Conservation (phyloP, 306 rosid species). For the Glycine soja region DNA sequence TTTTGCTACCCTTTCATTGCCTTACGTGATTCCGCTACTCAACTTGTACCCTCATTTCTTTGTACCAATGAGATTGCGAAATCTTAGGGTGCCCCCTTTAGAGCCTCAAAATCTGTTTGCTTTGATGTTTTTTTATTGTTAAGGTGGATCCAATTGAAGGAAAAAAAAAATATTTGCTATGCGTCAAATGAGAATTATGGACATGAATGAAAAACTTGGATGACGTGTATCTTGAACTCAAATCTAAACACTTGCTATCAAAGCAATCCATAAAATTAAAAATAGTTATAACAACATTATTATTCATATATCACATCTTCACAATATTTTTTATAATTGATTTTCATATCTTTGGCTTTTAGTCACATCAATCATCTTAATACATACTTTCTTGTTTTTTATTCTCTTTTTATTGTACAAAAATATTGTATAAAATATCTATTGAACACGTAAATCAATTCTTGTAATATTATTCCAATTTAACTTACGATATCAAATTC, state of each 20-base stretch:
- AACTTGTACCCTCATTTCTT: conserved; percentile 27
- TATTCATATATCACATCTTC: background rate
- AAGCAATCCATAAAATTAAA: background rate
- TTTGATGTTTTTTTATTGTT: too few relatives aligned
- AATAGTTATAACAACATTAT: background rate
- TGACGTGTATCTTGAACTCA: too few relatives aligned
- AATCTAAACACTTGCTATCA: too few relatives aligned
- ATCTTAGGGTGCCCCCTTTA: conserved; percentile 30
- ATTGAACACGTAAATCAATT: too few relatives aligned
- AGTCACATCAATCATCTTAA: background rate
- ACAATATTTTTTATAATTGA: background rate
- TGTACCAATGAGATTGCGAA: conserved; percentile 25
- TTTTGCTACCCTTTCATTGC: conserved; percentile 11
- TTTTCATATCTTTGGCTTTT: background rate
- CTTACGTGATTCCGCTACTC: conserved; percentile 12
- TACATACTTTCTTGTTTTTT: background rate
- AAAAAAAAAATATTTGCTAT: too few relatives aligned
- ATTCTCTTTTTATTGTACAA: too few relatives aligned
- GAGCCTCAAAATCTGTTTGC: background rate
- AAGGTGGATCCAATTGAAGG: too few relatives aligned
- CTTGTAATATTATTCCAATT: too few relatives aligned
- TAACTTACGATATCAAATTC: too few relatives aligned
- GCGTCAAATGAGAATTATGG: too few relatives aligned
- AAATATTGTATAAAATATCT: too few relatives aligned
- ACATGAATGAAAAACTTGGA: too few relatives aligned